Conservation (phyloP, 1,284 basidiomycete genomes). For the Schizophyllum commune region DNA sequence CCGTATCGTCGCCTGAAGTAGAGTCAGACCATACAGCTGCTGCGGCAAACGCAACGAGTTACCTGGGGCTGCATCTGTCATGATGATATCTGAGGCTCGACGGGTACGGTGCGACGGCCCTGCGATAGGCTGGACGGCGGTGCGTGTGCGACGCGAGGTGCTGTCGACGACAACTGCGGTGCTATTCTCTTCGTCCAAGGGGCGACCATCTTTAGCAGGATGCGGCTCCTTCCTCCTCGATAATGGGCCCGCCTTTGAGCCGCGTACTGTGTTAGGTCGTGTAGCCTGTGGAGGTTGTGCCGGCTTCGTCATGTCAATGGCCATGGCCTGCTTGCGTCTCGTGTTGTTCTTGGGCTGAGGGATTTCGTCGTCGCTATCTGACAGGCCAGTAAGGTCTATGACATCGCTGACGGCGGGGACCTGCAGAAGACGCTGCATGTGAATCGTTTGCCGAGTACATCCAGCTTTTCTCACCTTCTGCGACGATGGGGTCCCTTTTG, state of each 20-base stretch:
- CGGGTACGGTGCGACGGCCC: not conserved
- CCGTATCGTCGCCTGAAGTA: conserved; percentile 16
- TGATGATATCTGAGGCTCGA: not conserved
- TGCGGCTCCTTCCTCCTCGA: too few relatives aligned
- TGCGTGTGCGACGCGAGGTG: not conserved
- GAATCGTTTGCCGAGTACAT: not conserved
- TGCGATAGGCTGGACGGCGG: not conserved
- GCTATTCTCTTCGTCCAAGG: not conserved
- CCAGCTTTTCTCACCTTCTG: not conserved
- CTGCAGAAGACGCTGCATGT: not conserved
- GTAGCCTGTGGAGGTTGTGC: too few relatives aligned
- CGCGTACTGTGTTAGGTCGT: too few relatives aligned
- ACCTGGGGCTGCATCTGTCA: not conserved
- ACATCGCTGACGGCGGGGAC: not conserved
- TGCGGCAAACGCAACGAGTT: conserved; percentile 8
- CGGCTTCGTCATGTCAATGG: too few relatives aligned
- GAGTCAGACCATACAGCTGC: conserved; percentile 12
- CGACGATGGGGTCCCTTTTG: not conserved
- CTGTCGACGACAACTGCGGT: not conserved
- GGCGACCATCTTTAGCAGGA: too few relatives aligned
- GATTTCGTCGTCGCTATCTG: not conserved
- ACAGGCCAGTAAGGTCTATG: not conserved
- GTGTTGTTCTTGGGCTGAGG: too few relatives aligned
- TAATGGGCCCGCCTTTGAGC: too few relatives aligned
- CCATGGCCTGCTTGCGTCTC: too few relatives aligned